Base-by-base conservation (phyloP, 257 asterid species). In the Paulownia fortunei region DNA sequence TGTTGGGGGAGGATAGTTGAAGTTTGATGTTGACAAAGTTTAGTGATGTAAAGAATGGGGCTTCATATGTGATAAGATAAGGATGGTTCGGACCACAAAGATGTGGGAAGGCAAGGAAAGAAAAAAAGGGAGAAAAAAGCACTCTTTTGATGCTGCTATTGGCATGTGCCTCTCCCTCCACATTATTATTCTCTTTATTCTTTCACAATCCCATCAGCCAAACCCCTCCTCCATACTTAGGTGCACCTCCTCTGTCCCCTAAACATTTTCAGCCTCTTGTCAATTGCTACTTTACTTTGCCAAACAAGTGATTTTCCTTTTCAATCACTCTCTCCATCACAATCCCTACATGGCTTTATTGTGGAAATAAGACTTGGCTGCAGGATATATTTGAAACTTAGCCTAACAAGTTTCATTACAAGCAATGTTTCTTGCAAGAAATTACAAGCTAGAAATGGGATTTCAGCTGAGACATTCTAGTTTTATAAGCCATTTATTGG, bases 151-250 rank as follows among this genome's bases (percentile, higher is more conserved):
- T 76, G 77, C 23, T 81, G 82, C 59, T 59, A 79, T 34, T 69
- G 4, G 87, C 96, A 90, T 88, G 95, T 90, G 92, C 86, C 61
- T 71, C 36, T 79, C 84, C 67, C 81, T 77, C 65, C 69, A 80
- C 85, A 79, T 81, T 84, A 79, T 58, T 36, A 19, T 76, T 68
- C 58, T 72, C 76, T 81, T 79, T 71, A 77, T 80, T 82, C 34
- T 84, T 87, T 79, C 59, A 41, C 72, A 78, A 67, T 82, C 80
- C 77, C 21, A 56, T 64, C 58, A 73, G 44, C 76, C 72, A 49
- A 62, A 65, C 66, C 23, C 9, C 15, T 34, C 24, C 46, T 15
- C 27, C 34, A 66, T 18, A 37, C n/a, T 58, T 11, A 34, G 62
- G 42, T 79, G n/a, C 82, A 75, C 9, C 46, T 63, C 59, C 49